These are phyloP conservation scores for Chrysanthemum seticuspe DNA, from an alignment of 129 eudicot genomes.

Conservation along the genomic window DNA sequence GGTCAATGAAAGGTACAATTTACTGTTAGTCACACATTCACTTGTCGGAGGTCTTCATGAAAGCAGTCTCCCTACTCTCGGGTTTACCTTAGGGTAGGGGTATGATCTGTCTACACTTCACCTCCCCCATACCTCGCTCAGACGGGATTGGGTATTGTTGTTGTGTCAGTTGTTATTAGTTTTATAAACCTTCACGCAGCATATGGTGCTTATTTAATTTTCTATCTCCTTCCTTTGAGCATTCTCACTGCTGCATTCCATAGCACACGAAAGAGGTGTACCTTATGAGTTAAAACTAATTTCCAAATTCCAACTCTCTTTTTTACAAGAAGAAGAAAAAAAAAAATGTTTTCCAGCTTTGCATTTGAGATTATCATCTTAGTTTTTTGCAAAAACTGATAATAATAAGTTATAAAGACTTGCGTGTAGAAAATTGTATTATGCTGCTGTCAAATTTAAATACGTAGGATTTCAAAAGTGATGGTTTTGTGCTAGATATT, in stretches of 20 bases:
- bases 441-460: neutral
- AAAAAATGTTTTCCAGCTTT: neutral
- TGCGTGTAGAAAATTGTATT: neutral
- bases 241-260: conserved; percentile 6
- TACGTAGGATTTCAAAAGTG: neutral
- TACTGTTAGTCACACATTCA: conserved; percentile 3
- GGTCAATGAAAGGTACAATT: conserved; percentile 94
- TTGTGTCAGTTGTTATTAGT: no score
- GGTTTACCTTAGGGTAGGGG: neutral
- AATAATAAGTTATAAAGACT: neutral
- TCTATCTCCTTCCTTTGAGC: no score
- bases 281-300: neutral
- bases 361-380: neutral
- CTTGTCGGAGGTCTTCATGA: conserved; percentile 5
- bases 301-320: neutral
- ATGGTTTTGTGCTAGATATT: conserved; percentile 1
- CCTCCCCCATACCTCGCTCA: no score
- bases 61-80: no score
- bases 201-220: no score
- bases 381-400: neutral
- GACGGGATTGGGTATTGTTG: no score
- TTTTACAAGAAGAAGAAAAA: no score
- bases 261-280: conserved; percentile 4
- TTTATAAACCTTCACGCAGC: no score
- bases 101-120: no score